These are phyloP conservation scores for Xylaria bambusicola DNA, from an alignment of 495 filamentous ascomycete species.

Conservation along the genomic window DNA sequence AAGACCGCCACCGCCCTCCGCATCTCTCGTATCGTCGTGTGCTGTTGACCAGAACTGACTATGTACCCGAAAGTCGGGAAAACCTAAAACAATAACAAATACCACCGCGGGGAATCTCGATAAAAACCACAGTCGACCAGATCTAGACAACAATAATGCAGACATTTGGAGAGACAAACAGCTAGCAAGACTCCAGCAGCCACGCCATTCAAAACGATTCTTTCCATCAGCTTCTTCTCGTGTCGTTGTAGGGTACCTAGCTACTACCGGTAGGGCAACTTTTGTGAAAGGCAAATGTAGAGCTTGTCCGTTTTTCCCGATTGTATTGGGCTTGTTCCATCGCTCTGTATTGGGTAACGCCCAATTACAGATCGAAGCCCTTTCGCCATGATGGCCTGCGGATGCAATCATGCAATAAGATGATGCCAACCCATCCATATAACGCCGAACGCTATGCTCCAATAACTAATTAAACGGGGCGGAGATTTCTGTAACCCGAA, in stretches of 20 bases:
- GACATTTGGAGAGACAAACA: neutral
- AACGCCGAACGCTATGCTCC: slow-evolving; percentile 25
- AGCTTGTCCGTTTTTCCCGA: neutral
- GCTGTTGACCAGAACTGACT: slow-evolving; percentile 3
- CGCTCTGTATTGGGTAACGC: neutral
- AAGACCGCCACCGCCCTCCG: slow-evolving; percentile 13
- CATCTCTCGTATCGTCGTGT: slow-evolving; percentile 20
- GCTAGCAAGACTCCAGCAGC: slow-evolving; percentile 2
- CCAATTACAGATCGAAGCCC: neutral
- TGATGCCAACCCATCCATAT: slow-evolving; percentile 5
- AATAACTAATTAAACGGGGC: slow-evolving; percentile 5
- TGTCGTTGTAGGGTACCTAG: slow-evolving; percentile 4
- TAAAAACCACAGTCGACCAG: slow-evolving; percentile 6
- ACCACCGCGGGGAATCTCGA: slow-evolving; percentile 6
- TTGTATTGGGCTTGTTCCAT: neutral
- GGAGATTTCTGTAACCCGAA: slow-evolving; percentile 15
- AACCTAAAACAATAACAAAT: slow-evolving; percentile 3
- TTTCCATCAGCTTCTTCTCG: neutral
- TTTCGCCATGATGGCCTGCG: slow-evolving; percentile 3
- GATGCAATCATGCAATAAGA: slow-evolving; percentile 14
- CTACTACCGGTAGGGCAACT: neutral
- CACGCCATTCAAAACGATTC: neutral
- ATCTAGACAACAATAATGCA: neutral
- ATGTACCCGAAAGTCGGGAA: neutral
- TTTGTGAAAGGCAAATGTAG: neutral